Percentiles rank a stretch among this genome's conserved stretches.
These are phyloP conservation scores for Colletotrichum echinochloae DNA, from an alignment of 2,329 filamentous ascomycete species.

Conservation along the genomic window DNA sequence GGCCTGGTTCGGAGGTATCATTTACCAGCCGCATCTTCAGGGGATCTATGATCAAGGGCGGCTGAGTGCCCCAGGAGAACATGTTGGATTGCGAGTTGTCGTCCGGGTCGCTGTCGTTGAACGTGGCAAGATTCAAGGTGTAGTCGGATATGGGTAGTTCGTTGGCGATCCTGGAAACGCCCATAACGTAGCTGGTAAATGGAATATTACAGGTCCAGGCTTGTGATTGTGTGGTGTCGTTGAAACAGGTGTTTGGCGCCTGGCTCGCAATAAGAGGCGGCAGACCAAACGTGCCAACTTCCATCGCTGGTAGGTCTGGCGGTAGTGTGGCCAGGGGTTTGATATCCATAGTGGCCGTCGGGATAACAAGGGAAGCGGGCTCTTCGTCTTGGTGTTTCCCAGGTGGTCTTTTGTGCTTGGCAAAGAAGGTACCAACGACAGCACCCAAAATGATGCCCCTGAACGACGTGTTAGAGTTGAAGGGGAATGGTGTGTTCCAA, in stretches of 20 bases:
- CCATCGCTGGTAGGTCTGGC: slow-evolving; percentile 62
- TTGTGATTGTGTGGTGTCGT: slow-evolving; percentile 63
- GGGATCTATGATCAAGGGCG: slow-evolving; percentile 57
- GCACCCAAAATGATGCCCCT: slow-evolving; percentile 66
- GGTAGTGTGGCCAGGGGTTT: slow-evolving; percentile 64
- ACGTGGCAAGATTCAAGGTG: slow-evolving; percentile 52
- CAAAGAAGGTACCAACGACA: slow-evolving; percentile 63
- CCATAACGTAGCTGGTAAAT: slow-evolving; percentile 58
- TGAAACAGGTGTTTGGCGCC: slow-evolving; percentile 67
- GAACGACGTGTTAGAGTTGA: not conserved
- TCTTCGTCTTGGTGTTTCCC: slow-evolving; percentile 44
- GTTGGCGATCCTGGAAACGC: slow-evolving; percentile 49
- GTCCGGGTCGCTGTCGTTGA: slow-evolving; percentile 53
- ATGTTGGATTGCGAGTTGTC: slow-evolving; percentile 43
- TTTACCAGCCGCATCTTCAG: slow-evolving; percentile 61
- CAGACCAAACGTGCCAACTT: slow-evolving; percentile 68
- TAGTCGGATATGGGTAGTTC: slow-evolving; percentile 53
- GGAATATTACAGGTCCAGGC: slow-evolving; percentile 74
- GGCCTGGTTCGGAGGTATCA: slow-evolving; percentile 60
- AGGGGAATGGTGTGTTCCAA: too few species aligned
- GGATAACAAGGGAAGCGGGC: slow-evolving; percentile 49
- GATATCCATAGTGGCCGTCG: slow-evolving; percentile 60
- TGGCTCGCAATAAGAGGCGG: slow-evolving; percentile 64
- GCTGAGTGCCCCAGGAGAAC: slow-evolving; percentile 64
- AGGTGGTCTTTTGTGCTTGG: slow-evolving; percentile 48